These are phyloP conservation scores for Anthostomella pinea DNA, from an alignment of 2,329 filamentous ascomycete species.

Conservation along the genomic window DNA sequence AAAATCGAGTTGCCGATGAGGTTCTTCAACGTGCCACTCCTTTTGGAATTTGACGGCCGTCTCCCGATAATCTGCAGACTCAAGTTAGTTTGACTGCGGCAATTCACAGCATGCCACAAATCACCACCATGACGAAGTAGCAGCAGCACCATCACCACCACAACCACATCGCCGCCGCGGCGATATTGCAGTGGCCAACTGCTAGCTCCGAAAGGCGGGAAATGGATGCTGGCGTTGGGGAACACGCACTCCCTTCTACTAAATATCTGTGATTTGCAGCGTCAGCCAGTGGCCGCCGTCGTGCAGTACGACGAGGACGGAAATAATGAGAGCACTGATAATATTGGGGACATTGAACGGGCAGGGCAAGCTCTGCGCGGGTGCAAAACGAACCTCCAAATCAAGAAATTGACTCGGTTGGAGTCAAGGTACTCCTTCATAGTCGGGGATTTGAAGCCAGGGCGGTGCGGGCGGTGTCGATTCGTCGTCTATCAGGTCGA, in stretches of 20 bases:
- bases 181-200: slow-evolving; percentile 9
- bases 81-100: slow-evolving; percentile 32
- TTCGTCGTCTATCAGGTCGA: not conserved
- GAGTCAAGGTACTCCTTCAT: slow-evolving; percentile 66
- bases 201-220: slow-evolving; percentile 4
- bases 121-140: slow-evolving; percentile 15
- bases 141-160: slow-evolving; percentile 3
- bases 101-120: slow-evolving; percentile 24
- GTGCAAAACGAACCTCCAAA: slow-evolving; percentile 61
- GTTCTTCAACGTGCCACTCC: slow-evolving; percentile 63
- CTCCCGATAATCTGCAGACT: slow-evolving; percentile 60
- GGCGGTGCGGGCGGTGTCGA: slow-evolving; percentile 1
- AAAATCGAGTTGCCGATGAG: slow-evolving; percentile 61
- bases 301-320: slow-evolving; percentile 9
- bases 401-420: slow-evolving; percentile 66
- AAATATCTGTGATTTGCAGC: slow-evolving; percentile 47
- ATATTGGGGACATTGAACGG: not conserved
- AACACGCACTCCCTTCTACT: slow-evolving; percentile 59
- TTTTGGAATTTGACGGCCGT: slow-evolving; percentile 66
- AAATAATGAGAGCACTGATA: slow-evolving; percentile 5
- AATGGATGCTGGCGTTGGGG: slow-evolving; percentile 2
- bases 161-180: slow-evolving; percentile 14
- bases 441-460: slow-evolving; percentile 18
- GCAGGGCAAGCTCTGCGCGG: slow-evolving; percentile 13
- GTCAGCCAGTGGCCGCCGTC: slow-evolving; percentile 22